Base-by-base conservation (phyloP, 2,329 filamentous ascomycete genomes). In the Aspergillus quadrilineatus region DNA sequence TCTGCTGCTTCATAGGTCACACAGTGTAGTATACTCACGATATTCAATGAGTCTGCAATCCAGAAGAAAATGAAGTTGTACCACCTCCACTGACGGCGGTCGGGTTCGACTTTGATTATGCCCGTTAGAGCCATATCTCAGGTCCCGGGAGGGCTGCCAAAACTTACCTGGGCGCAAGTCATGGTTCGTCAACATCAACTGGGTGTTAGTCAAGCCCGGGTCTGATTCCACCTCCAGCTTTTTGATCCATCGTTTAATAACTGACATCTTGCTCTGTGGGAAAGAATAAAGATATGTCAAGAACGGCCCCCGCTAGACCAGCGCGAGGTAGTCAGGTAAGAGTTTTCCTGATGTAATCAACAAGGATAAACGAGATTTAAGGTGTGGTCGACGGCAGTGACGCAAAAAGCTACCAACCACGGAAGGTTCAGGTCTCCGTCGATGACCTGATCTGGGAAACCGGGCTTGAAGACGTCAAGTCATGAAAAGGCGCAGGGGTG, bases 21-120 rank as follows among this genome's bases (percentile, higher is more conserved):
- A 34, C 36, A 44, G 34, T n/a, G 37, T 30, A 14, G 29, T 48
- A 6, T 9, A 63, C 76, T 68, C 65, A 81, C 79, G 70, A 94
- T 90, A 72, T 93, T 93, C 77, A 92, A 91, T 0, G 85, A 89
- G 74, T 93, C 89, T 30, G 89, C 88, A 67, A 94, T 83, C 90
- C 90, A 93, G 70, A 94, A 94, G 12, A 85, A 89, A 41, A 96
- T 88, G 70, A 92, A 96, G 73, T 96, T 96, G 85, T 89, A 91
- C 30, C 88, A 78, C 15, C 86, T 86, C 92, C 92, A 97, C 82
- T 90, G 85, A 53, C 92, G 85, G 56, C 90, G 85, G 61, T 84
- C 85, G 14, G 85, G 86, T 70, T 95, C 91, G 50, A 97, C 90
- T 67, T 85, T 80, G 22, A 22, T 22, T 22, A 22, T 70, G 15